Base-by-base conservation (phyloP, 139 green algal genomes). In the Coccomyxa sp. region DNA sequence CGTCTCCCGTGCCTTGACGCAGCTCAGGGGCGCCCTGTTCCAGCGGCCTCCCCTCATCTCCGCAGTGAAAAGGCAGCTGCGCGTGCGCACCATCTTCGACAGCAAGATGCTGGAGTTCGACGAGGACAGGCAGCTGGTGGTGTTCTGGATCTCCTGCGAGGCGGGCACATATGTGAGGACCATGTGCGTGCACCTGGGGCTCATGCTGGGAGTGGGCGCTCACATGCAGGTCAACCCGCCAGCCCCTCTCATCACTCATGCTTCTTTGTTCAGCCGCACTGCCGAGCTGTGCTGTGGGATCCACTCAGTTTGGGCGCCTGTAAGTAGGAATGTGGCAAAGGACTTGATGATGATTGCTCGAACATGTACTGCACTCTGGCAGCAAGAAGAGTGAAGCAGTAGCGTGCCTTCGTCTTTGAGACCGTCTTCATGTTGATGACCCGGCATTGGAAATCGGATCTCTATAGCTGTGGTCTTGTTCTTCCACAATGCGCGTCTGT, bases 91-190 rank as follows among this genome's bases (percentile, higher is more conserved):
- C 76, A 98, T 99, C 87, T 99, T 99, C 92, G 80, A 97, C 81
- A 91, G 82, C 88, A 98, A 98, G 89, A 90, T 99, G 57, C 82
- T 94, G 7, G 93, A 99, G 90, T 99, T 98, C 82, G 97, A 99
- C 84, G 95, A 96, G 77, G 94, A 97, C 77, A 89, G 95, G 25
- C 90, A 99, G 86, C 91, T 99, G 83, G 95, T 91, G 0, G 92
- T 99, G 25, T 99, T 99, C 90, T 99, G 96, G 96, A 87, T 98
- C 18, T 95, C 88, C 59, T 98, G 96, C 85, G 97, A 99, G 91
- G 97, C 97, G 0, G 97, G 97, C 31, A 99, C 96, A 0, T 99
- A 99, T 88, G 87, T 99, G 17, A 90, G 97, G 10, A 99, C 97
- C 27, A 85, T 99, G 71, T 99, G 97, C 86, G 97, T 99, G 23